A percentile compares a stretch with the other conserved stretches of the same genome.
Conservation (phyloP, 2,329 filamentous ascomycete species). For the Elsinoe ampelina region DNA sequence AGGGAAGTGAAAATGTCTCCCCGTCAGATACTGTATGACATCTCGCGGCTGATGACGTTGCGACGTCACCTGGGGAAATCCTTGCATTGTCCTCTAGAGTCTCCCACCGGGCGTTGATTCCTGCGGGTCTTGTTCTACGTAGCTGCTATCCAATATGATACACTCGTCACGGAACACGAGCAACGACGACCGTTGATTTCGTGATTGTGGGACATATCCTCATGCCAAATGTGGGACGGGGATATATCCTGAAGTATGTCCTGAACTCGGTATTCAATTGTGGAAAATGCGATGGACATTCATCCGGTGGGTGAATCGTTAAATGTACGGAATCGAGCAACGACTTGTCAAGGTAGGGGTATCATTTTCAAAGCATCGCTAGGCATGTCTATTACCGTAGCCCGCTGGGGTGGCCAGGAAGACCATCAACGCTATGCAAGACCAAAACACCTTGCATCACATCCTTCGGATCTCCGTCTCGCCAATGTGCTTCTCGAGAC, state of each 20-base stretch:
- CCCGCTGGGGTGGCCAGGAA: background rate
- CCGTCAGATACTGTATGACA: too few relatives aligned
- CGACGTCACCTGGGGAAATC: background rate
- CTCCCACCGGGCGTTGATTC: background rate
- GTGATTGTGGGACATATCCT: background rate
- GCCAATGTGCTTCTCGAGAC: slow-evolving; percentile 74
- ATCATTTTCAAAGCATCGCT: slow-evolving; percentile 4
- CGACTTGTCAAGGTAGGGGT: background rate
- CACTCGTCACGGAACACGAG: slow-evolving; percentile 2
- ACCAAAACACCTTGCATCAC: slow-evolving; percentile 28
- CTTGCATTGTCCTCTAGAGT: background rate
- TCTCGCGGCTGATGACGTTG: background rate
- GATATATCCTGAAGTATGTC: too few relatives aligned
- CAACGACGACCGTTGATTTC: background rate
- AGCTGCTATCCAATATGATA: background rate
- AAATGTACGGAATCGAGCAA: too few relatives aligned
- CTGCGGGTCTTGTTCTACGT: background rate
- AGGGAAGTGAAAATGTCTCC: background rate
- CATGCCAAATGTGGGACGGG: background rate
- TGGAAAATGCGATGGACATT: too few relatives aligned
- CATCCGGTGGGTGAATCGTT: too few relatives aligned
- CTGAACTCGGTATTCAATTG: too few relatives aligned
- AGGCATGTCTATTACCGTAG: background rate
- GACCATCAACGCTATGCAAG: slow-evolving; percentile 1
- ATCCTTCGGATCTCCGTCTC: slow-evolving; percentile 85